Base-by-base conservation (phyloP, 345 rosid genomes). In the Pistacia vera region DNA sequence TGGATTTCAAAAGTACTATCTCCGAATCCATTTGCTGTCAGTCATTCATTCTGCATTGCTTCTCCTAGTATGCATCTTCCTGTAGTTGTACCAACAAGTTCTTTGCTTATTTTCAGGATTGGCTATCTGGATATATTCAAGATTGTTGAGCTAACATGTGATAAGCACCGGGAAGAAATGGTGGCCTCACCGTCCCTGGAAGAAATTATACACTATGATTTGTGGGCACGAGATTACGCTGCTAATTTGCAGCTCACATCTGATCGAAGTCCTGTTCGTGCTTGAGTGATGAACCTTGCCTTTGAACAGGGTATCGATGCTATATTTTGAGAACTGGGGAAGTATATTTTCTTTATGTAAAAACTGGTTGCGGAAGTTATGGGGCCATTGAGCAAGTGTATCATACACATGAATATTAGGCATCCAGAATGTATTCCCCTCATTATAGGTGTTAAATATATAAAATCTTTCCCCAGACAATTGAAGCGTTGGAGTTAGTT, bases 151-250 rank as follows among this genome's bases (percentile, higher is more conserved):
- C 76, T 89, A 59, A 93, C 99, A 12, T 93, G 97, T 9, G 87
- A 84, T 14, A 87, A 87, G 81, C 99, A 93, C 83, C 85, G 77
- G 72, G 87, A 49, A 38, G 98, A 96, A 82, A 60, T 92, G 79
- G 97, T 91, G 73, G 54, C 79, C 54, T 64, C 87, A 2, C 99
- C 97, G 3, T 88, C 97, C 57, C 89, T 93, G 0, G 98, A 96
- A 82, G 99, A 96, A 78, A 96, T 96, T 35, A 55, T 92, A 74
- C 97, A 96, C 63, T 93, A 87, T 25, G 98, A 96, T 84, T 82
- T 78, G 85, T 96, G 99, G 99, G 99, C 99, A 4, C 85, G 98
- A 68, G 90, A 84, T 6, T 91, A 88, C 63, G 95, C 97, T 4
- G 88, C 89, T 8, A 77, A 46, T 77, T 62, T 96, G 78, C 87